phyloP scores from a whole-genome alignment of 306 rosid species.

The Mucuna pruriens region DNA sequence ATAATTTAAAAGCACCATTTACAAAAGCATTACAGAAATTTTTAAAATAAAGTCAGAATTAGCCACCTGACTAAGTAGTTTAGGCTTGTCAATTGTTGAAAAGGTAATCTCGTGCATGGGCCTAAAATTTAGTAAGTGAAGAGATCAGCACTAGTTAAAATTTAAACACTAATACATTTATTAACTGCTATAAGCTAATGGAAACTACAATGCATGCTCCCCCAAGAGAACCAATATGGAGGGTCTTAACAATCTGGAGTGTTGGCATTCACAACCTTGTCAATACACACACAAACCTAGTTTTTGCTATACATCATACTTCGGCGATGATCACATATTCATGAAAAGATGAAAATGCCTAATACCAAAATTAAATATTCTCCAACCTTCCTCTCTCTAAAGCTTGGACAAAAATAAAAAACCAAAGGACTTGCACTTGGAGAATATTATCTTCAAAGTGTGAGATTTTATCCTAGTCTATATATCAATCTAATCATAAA shows the following conservation, averaged over 20 bases:
- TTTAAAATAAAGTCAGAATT: conserved; percentile 28
- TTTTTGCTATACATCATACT: background rate
- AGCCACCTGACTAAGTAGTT: conserved; percentile 95
- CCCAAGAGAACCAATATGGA: background rate
- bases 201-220: background rate
- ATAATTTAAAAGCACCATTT: conserved; percentile 14
- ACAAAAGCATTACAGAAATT: background rate
- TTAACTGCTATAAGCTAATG: conserved; percentile 5
- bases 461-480: conserved; percentile 3
- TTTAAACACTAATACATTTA: conserved; percentile 27
- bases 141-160: conserved; percentile 28
- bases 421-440: conserved; percentile 22
- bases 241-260: background rate
- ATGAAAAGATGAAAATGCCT: conserved; percentile 25
- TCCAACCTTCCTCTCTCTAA: background rate
- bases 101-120: conserved; percentile 99
- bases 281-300: too few relatives aligned
- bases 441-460: conserved; percentile 18
- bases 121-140: conserved; percentile 53
- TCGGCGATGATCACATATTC: background rate
- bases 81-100: conserved; percentile 93
- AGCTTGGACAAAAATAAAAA: background rate
- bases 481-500: conserved; percentile 22
- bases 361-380: conserved; percentile 1
- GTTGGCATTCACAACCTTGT: conserved; percentile 25